Percentiles rank a stretch among this genome's conserved stretches.
Conservation (phyloP, 306 rosid genomes). For the Glycyrrhiza uralensis region DNA sequence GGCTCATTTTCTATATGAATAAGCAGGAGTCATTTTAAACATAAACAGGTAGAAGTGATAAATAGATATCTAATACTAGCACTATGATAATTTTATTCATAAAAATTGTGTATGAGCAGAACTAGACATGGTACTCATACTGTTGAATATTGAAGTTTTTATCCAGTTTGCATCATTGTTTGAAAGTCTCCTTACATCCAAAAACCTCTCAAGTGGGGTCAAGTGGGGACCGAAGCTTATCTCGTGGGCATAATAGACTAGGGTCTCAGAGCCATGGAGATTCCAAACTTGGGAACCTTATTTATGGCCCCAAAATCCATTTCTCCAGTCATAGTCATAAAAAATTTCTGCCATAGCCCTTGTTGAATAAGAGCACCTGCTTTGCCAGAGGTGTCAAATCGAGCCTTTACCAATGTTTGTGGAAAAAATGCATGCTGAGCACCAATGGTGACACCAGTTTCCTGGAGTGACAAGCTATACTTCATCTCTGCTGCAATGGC, state of each 20-base stretch:
- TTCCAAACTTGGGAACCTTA: slow-evolving; percentile 46
- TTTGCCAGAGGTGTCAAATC: slow-evolving; percentile 47
- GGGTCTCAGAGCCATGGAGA: slow-evolving; percentile 54
- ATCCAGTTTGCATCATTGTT: slow-evolving; percentile 18
- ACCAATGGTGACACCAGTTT: slow-evolving; percentile 47
- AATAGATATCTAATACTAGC: slow-evolving; percentile 4
- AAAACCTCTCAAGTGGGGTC: slow-evolving; percentile 26
- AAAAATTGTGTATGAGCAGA: slow-evolving; percentile 1
- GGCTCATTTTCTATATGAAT: slow-evolving; percentile 11
- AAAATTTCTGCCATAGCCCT: slow-evolving; percentile 45
- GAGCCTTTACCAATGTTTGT: slow-evolving; percentile 44
- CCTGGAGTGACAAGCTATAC: slow-evolving; percentile 41
- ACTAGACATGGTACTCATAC: not conserved
- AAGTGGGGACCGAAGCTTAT: not conserved
- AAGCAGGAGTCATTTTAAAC: slow-evolving; percentile 1
- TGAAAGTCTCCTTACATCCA: not conserved
- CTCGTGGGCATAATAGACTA: slow-evolving; percentile 20
- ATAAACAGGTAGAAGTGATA: not conserved
- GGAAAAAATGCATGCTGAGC: slow-evolving; percentile 61
- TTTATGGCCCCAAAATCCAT: slow-evolving; percentile 36
- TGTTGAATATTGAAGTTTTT: slow-evolving; percentile 19
- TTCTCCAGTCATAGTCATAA: slow-evolving; percentile 57
- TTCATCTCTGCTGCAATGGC: slow-evolving; percentile 67
- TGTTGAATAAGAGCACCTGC: slow-evolving; percentile 56
- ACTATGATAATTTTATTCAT: slow-evolving; percentile 8